Base-by-base conservation (phyloP, 495 filamentous ascomycete genomes). In the Daldinia bambusicola region DNA sequence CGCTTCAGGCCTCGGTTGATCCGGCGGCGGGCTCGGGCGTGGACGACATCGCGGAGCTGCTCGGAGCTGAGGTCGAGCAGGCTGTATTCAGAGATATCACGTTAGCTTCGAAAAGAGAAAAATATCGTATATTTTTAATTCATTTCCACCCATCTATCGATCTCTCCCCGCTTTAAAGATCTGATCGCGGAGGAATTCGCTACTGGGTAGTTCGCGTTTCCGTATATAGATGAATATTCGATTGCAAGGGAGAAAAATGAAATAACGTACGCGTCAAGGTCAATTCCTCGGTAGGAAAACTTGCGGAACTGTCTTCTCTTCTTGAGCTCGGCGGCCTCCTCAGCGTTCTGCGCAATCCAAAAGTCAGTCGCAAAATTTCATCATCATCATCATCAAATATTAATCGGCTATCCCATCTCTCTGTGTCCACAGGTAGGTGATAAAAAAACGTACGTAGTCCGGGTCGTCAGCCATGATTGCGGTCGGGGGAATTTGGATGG, bases 1-100 rank as follows among this genome's bases (percentile, higher is more conserved):
- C 95, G 95, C 90, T 98, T 98, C 69, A 99, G 89, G 76, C 95
- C 95, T 66, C 95, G 94, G 91, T 98, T 97, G 91, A 99, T 98
- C 81, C 96, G 90, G 82, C 95, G 90, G 83, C 95, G 95, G 80
- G 95, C 95, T 81, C 95, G 95, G 78, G 95, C 94, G 89, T 99
- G 95, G 75, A 99, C 94, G 80, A 99, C 90, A 89, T 98, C 93
- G 79, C 95, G 95, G 86, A 99, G 95, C 85, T 98, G 91, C 84
- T 97, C 95, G 80, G 94, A 97, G 80, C 90, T 92, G 82, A 99
- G 95, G 84, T 98, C 95, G 79, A 99, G 93, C 83, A 99, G 95
- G 77, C 83, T 83, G 76, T 78, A 69, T 55, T 22, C 53, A 53
- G 2, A 9, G 6, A 40, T 75, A 73, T 70, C 69, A 70, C 59